Base-by-base conservation (phyloP, 306 rosid species). In the Prunus dulcis region DNA sequence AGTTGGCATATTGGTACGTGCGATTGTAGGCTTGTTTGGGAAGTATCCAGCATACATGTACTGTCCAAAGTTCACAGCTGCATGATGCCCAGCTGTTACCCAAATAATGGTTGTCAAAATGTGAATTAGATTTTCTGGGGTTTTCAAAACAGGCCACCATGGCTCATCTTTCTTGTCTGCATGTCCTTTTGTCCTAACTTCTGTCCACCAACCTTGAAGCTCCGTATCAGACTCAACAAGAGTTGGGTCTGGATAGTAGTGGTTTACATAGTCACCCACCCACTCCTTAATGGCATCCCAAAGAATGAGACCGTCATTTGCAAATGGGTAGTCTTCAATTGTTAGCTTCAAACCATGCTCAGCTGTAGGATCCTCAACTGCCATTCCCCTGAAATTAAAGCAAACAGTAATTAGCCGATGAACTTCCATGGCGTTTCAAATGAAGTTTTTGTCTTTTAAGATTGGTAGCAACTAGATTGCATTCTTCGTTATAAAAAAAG, bases 181-280 rank as follows among this genome's bases (percentile, higher is more conserved):
- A 14, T 80, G 84, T 25, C 87, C 87, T 57, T 65, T 38, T 23
- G 82, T 77, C 68, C 82, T 64, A 32, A 84, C 79, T 64, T 84
- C 87, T 34, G 82, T 77, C 87, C 87, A 84, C 87, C 87, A 84
- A 18, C 78, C 73, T 73, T 84, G 87, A 60, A 84, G 82, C 75
- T 84, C 87, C 5, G 57, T n/a, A n/a, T n/a, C n/a, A n/a, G n/a
- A n/a, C n/a, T n/a, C n/a, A n/a, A n/a, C n/a, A n/a, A n/a, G n/a
- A n/a, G n/a, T n/a, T n/a, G n/a, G n/a, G n/a, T n/a, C n/a, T n/a
- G n/a, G n/a, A n/a, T n/a, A n/a, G n/a, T n/a, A n/a, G n/a, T n/a
- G n/a, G n/a, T n/a, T n/a, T n/a, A n/a, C n/a, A n/a, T n/a, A n/a
- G n/a, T n/a, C n/a, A n/a, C n/a, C n/a, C n/a, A n/a, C n/a, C n/a